These are phyloP conservation scores for Hordeum marinum DNA, from an alignment of 176 grass and related monocot genomes.

Conservation along the genomic window DNA sequence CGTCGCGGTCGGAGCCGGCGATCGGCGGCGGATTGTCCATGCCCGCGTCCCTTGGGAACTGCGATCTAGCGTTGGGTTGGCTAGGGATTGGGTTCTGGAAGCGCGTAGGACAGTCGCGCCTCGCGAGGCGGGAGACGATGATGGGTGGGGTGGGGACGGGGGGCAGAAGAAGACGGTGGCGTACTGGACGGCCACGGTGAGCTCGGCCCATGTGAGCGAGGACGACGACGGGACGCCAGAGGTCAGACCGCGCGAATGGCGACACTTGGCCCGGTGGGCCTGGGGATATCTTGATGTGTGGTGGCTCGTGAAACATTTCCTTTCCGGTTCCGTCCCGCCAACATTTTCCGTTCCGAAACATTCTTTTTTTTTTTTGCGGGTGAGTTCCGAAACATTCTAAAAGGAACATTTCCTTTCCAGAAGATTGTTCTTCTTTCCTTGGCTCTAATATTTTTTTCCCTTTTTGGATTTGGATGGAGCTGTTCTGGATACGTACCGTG, in stretches of 20 bases:
- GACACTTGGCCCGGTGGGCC: conserved; percentile 7
- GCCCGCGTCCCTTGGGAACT: neutral
- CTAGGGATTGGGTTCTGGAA: conserved; percentile 26
- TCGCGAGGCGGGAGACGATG: neutral
- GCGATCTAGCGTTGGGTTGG: neutral
- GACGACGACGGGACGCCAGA: neutral
- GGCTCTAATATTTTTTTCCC: neutral
- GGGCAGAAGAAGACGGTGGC: conserved; percentile 9
- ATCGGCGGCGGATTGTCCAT: neutral
- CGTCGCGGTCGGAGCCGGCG: neutral
- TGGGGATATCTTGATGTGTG: conserved; percentile 17
- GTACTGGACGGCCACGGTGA: neutral
- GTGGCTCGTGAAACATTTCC: neutral
- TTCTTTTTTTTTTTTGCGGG: no score
- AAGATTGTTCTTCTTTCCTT: neutral
- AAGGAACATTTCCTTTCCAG: neutral
- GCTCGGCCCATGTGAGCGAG: neutral
- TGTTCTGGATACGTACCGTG: neutral
- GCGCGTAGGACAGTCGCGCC: neutral
- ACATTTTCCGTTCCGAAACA: neutral
- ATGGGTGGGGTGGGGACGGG: conserved; percentile 10
- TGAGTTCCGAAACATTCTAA: neutral
- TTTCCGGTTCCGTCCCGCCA: neutral
- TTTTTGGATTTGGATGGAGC: neutral
- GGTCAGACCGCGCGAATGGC: neutral